phyloP scores from a whole-genome alignment of 768 basidiomycete species.

The Naganishia friedmannii region DNA sequence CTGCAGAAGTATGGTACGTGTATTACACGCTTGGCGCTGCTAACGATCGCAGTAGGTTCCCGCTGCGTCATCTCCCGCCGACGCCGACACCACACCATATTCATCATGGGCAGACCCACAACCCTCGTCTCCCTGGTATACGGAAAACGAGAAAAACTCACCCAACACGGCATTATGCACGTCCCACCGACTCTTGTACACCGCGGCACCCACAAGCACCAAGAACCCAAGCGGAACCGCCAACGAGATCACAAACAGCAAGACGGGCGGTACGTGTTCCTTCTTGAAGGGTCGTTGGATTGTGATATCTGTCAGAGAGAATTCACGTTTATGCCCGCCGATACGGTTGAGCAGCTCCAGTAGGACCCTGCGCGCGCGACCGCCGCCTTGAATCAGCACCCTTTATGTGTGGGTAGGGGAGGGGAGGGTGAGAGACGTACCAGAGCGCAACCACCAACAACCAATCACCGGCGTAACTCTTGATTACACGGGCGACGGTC shows the following conservation, averaged over 20 bases:
- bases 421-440: conserved; percentile 34
- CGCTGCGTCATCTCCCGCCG: too few species aligned
- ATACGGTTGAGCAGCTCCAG: conserved; percentile 42
- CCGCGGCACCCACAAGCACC: conserved; percentile 65
- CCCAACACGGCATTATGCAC: conserved; percentile 64
- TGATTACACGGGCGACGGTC: conserved; percentile 37
- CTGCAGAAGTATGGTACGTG: too few species aligned
- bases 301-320: conserved; percentile 47
- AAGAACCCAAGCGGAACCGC: conserved; percentile 70
- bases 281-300: conserved; percentile 48
- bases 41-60: too few species aligned
- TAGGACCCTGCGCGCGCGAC: conserved; percentile 34
- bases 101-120: too few species aligned
- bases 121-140: too few species aligned
- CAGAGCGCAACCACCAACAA: conserved; percentile 42
- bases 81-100: too few species aligned
- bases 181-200: conserved; percentile 85
- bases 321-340: conserved; percentile 48
- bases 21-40: too few species aligned
- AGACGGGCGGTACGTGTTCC: conserved; percentile 44
- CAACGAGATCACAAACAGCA: conserved; percentile 54
- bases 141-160: too few species aligned
- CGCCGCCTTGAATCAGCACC: too few species aligned
- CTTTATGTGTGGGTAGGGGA: neutral
- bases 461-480: conserved; percentile 47